Evolutionary conservation across 805 yeast genomes (phyloP).

Genomic region (Candida methanosorbosa): DNA sequence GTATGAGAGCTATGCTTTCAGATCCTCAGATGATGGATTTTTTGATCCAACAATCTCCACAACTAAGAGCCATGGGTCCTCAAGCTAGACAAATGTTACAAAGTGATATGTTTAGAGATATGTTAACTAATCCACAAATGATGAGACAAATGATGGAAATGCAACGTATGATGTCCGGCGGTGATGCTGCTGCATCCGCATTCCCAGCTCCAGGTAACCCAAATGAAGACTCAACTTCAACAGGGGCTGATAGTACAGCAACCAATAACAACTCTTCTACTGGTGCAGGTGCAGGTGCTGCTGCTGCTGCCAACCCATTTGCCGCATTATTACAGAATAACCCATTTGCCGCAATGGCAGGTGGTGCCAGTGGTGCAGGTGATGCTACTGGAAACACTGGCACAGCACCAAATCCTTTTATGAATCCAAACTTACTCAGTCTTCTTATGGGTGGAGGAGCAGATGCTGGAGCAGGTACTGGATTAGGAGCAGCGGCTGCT

Average conservation of each 20-base stretch:
- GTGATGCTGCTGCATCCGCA: constrained; percentile 17
- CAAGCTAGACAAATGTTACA: constrained; percentile 81
- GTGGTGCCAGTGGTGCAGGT: constrained; percentile 13
- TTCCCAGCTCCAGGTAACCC: constrained; percentile 46
- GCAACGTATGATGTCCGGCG: constrained; percentile 43
- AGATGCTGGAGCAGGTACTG: constrained; percentile 29
- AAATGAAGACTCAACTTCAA: constrained; percentile 7
- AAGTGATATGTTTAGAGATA: constrained; percentile 72
- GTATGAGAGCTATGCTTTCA: constrained; percentile 71
- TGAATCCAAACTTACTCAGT: constrained; percentile 40
- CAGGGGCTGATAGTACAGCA: constrained; percentile 14
- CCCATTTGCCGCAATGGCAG: constrained; percentile 28
- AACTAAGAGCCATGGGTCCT: constrained; percentile 80
- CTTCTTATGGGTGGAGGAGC: constrained; percentile 58
- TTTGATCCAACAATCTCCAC: constrained; percentile 77
- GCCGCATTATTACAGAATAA: constrained; percentile 31
- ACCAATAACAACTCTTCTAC: neutral
- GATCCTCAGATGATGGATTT: constrained; percentile 86
- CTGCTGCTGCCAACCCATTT: constrained; percentile 41
- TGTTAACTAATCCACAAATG: constrained; percentile 77
- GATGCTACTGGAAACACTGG: constrained; percentile 20
- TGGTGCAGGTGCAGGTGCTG: constrained; percentile 12
- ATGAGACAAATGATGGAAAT: constrained; percentile 76
- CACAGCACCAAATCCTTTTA: constrained; percentile 26
- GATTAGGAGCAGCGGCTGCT: constrained; percentile 67